phyloP scores from a whole-genome alignment of 1,284 basidiomycete species.

The Rhizoctonia solani region DNA sequence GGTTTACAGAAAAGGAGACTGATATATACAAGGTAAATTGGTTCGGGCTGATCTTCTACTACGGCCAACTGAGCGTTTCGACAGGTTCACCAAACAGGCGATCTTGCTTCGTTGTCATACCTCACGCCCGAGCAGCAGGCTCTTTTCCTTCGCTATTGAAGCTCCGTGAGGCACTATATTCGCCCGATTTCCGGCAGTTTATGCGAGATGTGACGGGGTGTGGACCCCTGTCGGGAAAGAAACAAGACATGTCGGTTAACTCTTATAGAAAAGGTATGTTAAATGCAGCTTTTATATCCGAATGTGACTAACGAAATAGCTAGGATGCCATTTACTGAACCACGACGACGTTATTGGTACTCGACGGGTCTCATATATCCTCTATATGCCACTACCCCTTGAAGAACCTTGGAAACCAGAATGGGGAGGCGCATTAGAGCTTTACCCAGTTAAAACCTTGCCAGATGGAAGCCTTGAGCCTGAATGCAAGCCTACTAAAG shows the following conservation, averaged over 20 bases:
- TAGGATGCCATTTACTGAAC: slow-evolving; percentile 89
- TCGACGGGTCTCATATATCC: slow-evolving; percentile 93
- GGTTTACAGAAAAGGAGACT: slow-evolving; percentile 96
- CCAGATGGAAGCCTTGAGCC: slow-evolving; percentile 54
- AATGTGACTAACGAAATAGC: slow-evolving; percentile 45
- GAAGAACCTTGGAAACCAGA: slow-evolving; percentile 71
- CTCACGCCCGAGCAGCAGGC: slow-evolving; percentile 76
- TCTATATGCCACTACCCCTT: slow-evolving; percentile 91
- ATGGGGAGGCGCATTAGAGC: slow-evolving; percentile 93
- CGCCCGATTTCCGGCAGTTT: slow-evolving; percentile 80
- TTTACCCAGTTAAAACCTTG: slow-evolving; percentile 65
- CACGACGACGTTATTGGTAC: slow-evolving; percentile 99
- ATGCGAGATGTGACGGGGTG: slow-evolving; percentile 90
- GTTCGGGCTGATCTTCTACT: slow-evolving; percentile 38
- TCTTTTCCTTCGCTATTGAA: slow-evolving; percentile 78
- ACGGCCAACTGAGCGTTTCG: background rate
- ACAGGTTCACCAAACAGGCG: slow-evolving; percentile 96
- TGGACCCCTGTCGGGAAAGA: slow-evolving; percentile 86
- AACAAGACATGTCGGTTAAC: slow-evolving; percentile 96
- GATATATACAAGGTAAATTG: slow-evolving; percentile 99
- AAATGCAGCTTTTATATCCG: slow-evolving; percentile 43
- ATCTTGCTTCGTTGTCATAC: slow-evolving; percentile 89
- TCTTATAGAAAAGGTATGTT: slow-evolving; percentile 69
- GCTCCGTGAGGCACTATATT: slow-evolving; percentile 93
- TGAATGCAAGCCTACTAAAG: slow-evolving; percentile 61